These are phyloP conservation scores for Wickerhamomyces bisporus DNA, from an alignment of 805 yeast species.

Conservation along the genomic window DNA sequence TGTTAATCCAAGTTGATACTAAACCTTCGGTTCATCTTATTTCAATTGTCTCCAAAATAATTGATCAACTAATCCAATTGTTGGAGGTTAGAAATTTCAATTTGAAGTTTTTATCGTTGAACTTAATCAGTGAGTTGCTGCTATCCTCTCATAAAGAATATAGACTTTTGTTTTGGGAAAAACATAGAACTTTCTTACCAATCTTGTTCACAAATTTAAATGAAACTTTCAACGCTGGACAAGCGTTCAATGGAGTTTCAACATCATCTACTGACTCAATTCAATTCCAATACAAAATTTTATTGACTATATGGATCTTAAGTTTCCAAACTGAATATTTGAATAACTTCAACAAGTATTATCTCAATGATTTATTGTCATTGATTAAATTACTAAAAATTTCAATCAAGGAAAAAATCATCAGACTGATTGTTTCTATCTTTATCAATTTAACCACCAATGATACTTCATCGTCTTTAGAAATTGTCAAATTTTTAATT, in stretches of 20 bases:
- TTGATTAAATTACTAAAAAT: constrained; percentile 56
- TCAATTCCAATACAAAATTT: constrained; percentile 78
- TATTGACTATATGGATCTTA: constrained; percentile 79
- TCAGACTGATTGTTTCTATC: constrained; percentile 75
- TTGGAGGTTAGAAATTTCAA: constrained; percentile 37
- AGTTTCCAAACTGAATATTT: constrained; percentile 59
- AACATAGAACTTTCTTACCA: constrained; percentile 40
- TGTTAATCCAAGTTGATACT: constrained; percentile 34
- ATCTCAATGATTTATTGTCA: constrained; percentile 41
- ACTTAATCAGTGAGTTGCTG: constrained; percentile 58
- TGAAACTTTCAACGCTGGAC: constrained; percentile 17
- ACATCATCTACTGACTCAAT: constrained; percentile 23
- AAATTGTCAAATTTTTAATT: constrained; percentile 58
- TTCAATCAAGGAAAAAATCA: constrained; percentile 89
- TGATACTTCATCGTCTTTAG: constrained; percentile 34
- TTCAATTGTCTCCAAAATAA: constrained; percentile 12
- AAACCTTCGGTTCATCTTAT: no score
- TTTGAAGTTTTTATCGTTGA: constrained; percentile 58
- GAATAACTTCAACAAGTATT: constrained; percentile 47
- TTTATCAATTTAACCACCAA: constrained; percentile 52
- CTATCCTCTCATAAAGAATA: constrained; percentile 38
- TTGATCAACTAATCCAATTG: constrained; percentile 12
- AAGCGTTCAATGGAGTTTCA: no score
- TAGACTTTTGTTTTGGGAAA: constrained; percentile 47
- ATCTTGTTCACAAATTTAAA: constrained; percentile 27